These are phyloP conservation scores for Sporothrix brunneoviolacea DNA, from an alignment of 2,329 filamentous ascomycete species.

Conservation along the genomic window DNA sequence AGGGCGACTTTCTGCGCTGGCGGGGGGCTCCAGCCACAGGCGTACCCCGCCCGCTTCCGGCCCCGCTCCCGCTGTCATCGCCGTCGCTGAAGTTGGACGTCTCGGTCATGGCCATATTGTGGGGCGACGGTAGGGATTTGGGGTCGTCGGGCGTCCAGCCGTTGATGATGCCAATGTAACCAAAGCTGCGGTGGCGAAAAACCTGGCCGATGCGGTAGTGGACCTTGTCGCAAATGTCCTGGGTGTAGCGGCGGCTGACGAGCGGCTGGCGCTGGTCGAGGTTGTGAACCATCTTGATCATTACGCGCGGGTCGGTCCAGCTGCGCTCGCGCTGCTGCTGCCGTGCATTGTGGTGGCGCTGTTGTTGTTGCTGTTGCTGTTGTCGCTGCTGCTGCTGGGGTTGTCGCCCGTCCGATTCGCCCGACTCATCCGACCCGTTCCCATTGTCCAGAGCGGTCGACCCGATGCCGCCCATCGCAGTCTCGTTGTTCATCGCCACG, in stretches of 20 bases:
- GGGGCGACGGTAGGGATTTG: slow-evolving; percentile 22
- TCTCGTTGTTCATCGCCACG: slow-evolving; percentile 21
- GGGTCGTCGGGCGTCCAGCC: slow-evolving; percentile 63
- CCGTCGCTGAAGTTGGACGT: slow-evolving; percentile 26
- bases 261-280: slow-evolving; percentile 37
- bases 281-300: slow-evolving; percentile 36
- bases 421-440: too few relatives aligned
- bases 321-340: slow-evolving; percentile 22
- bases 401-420: too few relatives aligned
- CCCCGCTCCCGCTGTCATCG: slow-evolving; percentile 5
- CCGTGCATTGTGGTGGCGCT: neutral
- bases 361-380: neutral
- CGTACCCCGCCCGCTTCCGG: neutral
- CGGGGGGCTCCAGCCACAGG: neutral
- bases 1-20: slow-evolving; percentile 41
- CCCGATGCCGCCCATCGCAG: too few relatives aligned
- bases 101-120: slow-evolving; percentile 20
- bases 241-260: slow-evolving; percentile 28
- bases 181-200: slow-evolving; percentile 74
- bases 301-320: slow-evolving; percentile 31
- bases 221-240: slow-evolving; percentile 35
- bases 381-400: neutral
- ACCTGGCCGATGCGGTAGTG: slow-evolving; percentile 72
- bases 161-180: slow-evolving; percentile 73
- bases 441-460: too few relatives aligned